These are phyloP conservation scores for Neofusicoccum sp. DNA, from an alignment of 2,329 filamentous ascomycete species.

Conservation along the genomic window DNA sequence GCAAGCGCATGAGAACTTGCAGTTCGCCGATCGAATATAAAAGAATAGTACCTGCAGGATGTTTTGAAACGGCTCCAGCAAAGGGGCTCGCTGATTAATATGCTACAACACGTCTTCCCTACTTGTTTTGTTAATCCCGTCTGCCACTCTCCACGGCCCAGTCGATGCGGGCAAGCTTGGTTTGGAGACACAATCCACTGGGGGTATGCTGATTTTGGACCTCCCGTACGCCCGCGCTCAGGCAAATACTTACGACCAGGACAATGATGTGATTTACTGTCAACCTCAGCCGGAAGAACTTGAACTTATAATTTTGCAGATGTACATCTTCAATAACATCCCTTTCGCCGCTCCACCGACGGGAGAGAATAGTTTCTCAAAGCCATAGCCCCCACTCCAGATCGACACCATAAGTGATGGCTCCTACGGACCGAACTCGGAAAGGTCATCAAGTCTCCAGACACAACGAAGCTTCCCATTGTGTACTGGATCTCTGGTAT, in stretches of 20 bases:
- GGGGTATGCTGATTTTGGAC: not conserved
- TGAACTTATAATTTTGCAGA: not conserved
- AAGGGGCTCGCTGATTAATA: too few species aligned
- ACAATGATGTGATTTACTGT: not conserved
- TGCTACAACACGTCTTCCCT: too few species aligned
- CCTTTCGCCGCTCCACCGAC: not conserved
- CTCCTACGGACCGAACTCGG: not conserved
- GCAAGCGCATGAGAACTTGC: too few species aligned
- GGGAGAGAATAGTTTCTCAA: not conserved
- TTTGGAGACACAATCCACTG: too few species aligned
- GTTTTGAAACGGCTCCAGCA: too few species aligned
- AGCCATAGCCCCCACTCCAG: not conserved
- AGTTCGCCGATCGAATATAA: too few species aligned
- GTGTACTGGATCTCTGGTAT: not conserved
- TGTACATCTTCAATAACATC: not conserved
- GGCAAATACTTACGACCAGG: not conserved
- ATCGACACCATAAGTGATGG: not conserved
- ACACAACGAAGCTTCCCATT: not conserved
- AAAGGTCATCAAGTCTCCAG: not conserved
- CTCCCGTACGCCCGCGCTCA: not conserved
- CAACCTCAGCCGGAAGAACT: not conserved
- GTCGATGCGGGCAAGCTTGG: too few species aligned
- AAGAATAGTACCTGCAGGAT: too few species aligned
- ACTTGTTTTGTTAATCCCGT: too few species aligned
- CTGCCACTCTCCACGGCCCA: too few species aligned